Percentiles rank a stretch among this genome's conserved stretches.
phyloP scores from a whole-genome alignment of 768 basidiomycete genomes.

The Mycena venus region DNA sequence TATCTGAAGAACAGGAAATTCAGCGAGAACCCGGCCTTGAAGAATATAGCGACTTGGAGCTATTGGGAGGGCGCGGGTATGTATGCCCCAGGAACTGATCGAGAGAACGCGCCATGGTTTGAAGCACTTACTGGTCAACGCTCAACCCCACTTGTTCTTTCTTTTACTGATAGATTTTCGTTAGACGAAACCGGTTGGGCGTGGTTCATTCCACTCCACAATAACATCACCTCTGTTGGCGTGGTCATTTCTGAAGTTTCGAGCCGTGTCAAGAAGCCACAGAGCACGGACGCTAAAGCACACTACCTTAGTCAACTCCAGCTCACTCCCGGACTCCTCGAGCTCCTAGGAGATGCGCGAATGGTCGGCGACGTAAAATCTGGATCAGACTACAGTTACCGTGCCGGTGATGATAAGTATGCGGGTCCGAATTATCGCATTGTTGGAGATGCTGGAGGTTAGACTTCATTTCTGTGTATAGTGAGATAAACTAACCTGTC shows the following conservation, averaged over 20 bases:
- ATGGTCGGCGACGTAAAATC: no score
- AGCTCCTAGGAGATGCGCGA: no score
- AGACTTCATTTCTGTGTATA: not conserved
- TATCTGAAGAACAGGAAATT: slow-evolving; percentile 70
- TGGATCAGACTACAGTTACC: slow-evolving; percentile 53
- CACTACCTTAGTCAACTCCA: no score
- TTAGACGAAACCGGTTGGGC: slow-evolving; percentile 67
- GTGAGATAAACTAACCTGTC: no score
- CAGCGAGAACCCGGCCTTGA: slow-evolving; percentile 65
- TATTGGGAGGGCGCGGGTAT: slow-evolving; percentile 68
- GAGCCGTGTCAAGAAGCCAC: slow-evolving; percentile 48
- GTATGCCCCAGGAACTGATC: slow-evolving; percentile 55
- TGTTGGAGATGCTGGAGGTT: slow-evolving; percentile 50
- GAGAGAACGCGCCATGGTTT: slow-evolving; percentile 63
- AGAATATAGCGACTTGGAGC: slow-evolving; percentile 77
- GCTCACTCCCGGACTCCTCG: no score
- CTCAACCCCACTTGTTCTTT: no score
- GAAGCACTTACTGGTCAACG: slow-evolving; percentile 52
- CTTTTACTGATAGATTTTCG: no score
- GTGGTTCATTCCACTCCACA: slow-evolving; percentile 68
- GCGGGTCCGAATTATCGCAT: slow-evolving; percentile 48
- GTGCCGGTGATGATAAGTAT: slow-evolving; percentile 44
- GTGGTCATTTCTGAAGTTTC: slow-evolving; percentile 58
- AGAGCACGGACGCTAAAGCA: slow-evolving; percentile 38
- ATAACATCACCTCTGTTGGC: slow-evolving; percentile 64